Evolutionary conservation across 345 rosid species (phyloP), one percentile per base, ranked within the genome.

Genomic region (Camelina laxa): DNA sequence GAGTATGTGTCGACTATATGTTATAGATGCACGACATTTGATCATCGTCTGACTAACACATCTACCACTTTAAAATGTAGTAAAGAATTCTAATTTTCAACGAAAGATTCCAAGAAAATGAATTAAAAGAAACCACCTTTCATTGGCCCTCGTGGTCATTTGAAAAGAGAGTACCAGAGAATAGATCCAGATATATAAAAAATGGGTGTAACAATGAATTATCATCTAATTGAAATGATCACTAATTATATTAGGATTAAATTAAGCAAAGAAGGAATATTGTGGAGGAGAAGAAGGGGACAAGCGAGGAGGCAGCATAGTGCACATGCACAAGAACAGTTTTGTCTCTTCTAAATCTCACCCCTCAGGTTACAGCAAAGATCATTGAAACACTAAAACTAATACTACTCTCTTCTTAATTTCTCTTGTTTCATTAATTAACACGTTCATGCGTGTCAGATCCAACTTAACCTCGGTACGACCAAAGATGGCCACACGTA

Each of bases 291-390:
- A 15, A 62, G 30, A 60, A 33, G 70, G 76, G 67, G 70, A 68
- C 63, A 69, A 60, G 63, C 48, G 66, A 55, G 73, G 69, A 36
- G 69, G 48, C 61, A 71, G 72, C 66, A 72, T 6, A 70, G 62
- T 56, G 79, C 92, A 91, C 87, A 84, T 87, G 90, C 77, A 73
- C 38, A 57, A 47, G 70, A 82, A 79, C 82, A 83, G 79, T 70
- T 77, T 56, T 80, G 90, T 80, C 84, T 74, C 78, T 65, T 60
- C 55, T 62, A 76, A 77, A 81, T 51, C 50, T 65, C 47, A 60
- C 60, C 62, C 55, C 17, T 35, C 54, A 47, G 31, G 74, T 73
- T 61, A 56, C 69, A 70, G 57, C 63, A 39, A 6, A 60, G 62
- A 67, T 67, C 79, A 60, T 68, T 68, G 69, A 68, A 68, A 76